Conservation (phyloP, 306 rosid species). For the Pachyrhizus erosus region DNA sequence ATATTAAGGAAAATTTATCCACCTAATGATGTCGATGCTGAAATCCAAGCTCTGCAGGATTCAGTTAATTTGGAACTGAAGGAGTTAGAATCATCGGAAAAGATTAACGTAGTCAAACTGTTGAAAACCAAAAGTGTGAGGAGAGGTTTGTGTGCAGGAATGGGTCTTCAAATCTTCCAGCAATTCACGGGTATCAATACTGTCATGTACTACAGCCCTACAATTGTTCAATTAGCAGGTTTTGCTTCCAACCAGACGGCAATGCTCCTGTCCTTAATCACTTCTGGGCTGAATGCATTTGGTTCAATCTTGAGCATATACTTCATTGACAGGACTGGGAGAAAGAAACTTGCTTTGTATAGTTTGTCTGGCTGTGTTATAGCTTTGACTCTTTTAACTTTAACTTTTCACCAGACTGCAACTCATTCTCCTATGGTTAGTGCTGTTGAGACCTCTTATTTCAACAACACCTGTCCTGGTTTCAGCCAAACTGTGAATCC, state of each 20-base stretch:
- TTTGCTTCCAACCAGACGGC: constrained; percentile 66
- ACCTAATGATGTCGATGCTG: constrained; percentile 47
- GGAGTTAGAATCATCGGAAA: constrained; percentile 29
- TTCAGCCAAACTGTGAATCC: constrained; percentile 19
- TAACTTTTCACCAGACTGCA: constrained; percentile 47
- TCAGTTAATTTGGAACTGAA: constrained; percentile 51
- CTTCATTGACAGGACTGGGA: constrained; percentile 64
- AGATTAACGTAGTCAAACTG: constrained; percentile 37
- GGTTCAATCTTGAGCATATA: constrained; percentile 71
- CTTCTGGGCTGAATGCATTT: constrained; percentile 60
- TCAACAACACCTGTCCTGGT: constrained; percentile 53
- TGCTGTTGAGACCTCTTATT: constrained; percentile 29
- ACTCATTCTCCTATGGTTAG: constrained; percentile 58
- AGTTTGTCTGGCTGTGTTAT: constrained; percentile 58
- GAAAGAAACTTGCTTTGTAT: constrained; percentile 60
- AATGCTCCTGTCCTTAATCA: constrained; percentile 62
- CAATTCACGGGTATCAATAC: constrained; percentile 71
- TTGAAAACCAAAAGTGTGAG: constrained; percentile 57
- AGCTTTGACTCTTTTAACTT: constrained; percentile 53
- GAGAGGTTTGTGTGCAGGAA: constrained; percentile 62
- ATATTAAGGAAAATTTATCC: constrained; percentile 57
- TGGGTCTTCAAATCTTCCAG: constrained; percentile 70
- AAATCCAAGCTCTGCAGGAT: constrained; percentile 53
- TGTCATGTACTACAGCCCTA: constrained; percentile 74
- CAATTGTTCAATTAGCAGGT: constrained; percentile 67